Evolutionary conservation across 331 rosid species (phyloP), one percentile per base, ranked within the genome.

Genomic region (Malus hybrid): DNA sequence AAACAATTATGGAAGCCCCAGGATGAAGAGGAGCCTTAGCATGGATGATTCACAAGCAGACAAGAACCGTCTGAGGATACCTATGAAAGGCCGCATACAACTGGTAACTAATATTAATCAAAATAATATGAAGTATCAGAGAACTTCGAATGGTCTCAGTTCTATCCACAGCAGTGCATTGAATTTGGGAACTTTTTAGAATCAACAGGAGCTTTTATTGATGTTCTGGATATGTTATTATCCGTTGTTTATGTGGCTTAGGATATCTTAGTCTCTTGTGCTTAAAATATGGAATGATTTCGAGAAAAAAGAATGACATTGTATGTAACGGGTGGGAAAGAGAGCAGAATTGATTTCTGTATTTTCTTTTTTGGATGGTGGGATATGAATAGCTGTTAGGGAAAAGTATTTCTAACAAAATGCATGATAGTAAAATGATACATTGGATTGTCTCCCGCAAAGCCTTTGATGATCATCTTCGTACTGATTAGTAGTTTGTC

Each of bases 21-120:
- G 88, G 82, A 84, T 88, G 77, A 96, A 92, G 82, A 84, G 88
- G 77, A 86, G 86, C 73, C 81, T 80, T 24, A 85, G 87, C 86
- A 82, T 85, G 86, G 82, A 86, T 61, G 91, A 86, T 76, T 82
- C 91, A 6, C 85, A 76, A 79, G 78, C 78, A 46, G 89, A 84
- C 79, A 92, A 83, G 79, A 87, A 87, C 75, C 89, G 93, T 24
- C 74, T 86, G 33, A 90, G 96, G 2, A 81, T 92, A 70, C 97
- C 99, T 53, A 79, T 92, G 78, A 95, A 89, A 83, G 99, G 99
- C 63, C 82, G 97, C 16, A 81, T 92, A 80, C 97, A 95, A 76
- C 82, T 95, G 89, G 99, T 90, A 88, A 52, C 75, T 75, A 29
- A 63, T 63, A 14, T 16, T 63, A 26, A 63, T 29, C 12, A 61